A percentile compares a stretch with the other conserved stretches of the same genome.
Evolutionary conservation across 768 basidiomycete species (phyloP).

Genomic region (Pleurotus sapidus): DNA sequence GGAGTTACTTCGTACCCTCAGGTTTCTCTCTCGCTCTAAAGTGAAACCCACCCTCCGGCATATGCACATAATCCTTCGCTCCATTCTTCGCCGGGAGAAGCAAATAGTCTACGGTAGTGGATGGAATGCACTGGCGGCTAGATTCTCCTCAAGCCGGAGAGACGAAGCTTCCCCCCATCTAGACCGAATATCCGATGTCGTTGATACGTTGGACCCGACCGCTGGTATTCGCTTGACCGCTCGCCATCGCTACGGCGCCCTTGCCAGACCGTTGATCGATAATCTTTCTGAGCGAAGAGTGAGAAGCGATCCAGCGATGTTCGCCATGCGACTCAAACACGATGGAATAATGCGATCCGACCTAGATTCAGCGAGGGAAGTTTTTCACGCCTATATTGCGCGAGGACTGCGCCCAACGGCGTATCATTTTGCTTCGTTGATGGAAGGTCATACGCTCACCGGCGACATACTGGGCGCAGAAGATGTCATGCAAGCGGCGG

Average conservation of each 20-base stretch:
- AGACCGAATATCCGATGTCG: constrained; percentile 19
- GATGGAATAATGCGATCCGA: constrained; percentile 55
- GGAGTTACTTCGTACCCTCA: constrained; percentile 45
- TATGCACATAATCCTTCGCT: constrained; percentile 52
- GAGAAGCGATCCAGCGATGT: constrained; percentile 53
- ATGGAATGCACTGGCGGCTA: constrained; percentile 42
- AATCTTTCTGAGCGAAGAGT: constrained; percentile 46
- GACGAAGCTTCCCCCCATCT: constrained; percentile 12
- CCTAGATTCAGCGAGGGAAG: constrained; percentile 44
- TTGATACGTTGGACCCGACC: constrained; percentile 43
- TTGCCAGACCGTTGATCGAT: constrained; percentile 39
- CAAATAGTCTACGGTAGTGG: constrained; percentile 38
- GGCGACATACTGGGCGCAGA: constrained; percentile 62
- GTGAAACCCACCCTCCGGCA: constrained; percentile 52
- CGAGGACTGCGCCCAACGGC: constrained; percentile 70
- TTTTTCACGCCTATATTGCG: constrained; percentile 58
- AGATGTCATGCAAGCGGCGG: constrained; percentile 51
- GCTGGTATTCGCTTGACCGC: constrained; percentile 39
- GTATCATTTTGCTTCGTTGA: constrained; percentile 72
- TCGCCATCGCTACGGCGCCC: constrained; percentile 24
- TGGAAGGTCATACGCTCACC: constrained; percentile 64
- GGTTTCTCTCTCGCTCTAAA: constrained; percentile 35
- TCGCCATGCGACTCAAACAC: constrained; percentile 61
- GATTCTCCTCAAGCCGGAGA: constrained; percentile 29
- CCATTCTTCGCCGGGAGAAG: constrained; percentile 52